Evolutionary conservation across 768 basidiomycete species (phyloP), one percentile per base, ranked within the genome.

Genomic region (Paxillus involutus): DNA sequence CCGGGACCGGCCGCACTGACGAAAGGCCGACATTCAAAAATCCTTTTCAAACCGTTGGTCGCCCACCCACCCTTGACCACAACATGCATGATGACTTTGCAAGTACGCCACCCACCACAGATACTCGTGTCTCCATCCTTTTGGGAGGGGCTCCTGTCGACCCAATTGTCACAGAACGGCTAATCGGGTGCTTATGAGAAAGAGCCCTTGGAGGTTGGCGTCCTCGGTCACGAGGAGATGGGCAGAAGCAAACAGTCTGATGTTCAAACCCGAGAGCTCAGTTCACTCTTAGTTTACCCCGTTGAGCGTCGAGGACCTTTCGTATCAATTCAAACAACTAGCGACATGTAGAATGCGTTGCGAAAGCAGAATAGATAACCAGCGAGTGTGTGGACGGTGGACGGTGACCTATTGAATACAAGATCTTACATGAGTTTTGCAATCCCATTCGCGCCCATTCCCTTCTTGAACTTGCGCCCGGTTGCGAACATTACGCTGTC

Each of bases 401-500:
- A 55, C 46, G 14, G 33, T 47, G 32, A 57, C 50, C 41, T 48
- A 58, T 49, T 21, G 6, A 17, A 19, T 52, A 59, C 53, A 54
- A 39, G 44, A 49, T 45, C 59, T 57, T 68, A 72, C 56, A 72
- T 62, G 59, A 74, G 50, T 41, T 72, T 72, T 30, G 69, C 55
- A 45, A 56, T 57, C 43, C 71, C 70, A 11, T 72, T 71, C 26
- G 32, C 35, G 4, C 58, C 59, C 21, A 65, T 66, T 14, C 75
- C 75, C 73, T 86, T 89, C 72, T 90, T 91, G 57, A 98, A 67
- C 44, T 79, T 80, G 56, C 85, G 83, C 48, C 83, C 80, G 32
- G 94, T 88, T 14, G 88, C 89, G 68, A 96, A 98, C 53, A 97
- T 80, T 47, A 91, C 75, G 56, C 89, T 83, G 70, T 98, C 97